Evolutionary conservation across 139 green algal species (phyloP), one percentile per base, ranked within the genome.

Genomic region (Micractinium sp.): DNA sequence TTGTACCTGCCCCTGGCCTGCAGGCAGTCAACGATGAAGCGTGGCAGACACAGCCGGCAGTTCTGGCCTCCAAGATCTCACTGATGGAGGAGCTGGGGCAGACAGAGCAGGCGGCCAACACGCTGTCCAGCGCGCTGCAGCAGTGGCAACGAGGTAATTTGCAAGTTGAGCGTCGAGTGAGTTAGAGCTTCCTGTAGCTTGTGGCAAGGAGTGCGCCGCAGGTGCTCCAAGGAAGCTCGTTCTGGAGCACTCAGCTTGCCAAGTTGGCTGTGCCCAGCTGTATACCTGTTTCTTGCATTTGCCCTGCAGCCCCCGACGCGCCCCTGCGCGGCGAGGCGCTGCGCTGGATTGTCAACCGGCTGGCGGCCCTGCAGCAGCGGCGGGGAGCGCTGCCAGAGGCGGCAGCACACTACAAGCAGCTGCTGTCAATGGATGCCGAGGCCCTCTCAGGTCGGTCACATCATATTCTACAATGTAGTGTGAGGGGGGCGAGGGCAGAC

Each of bases 41-140:
- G 1, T 77, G 85, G 85, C 85, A 84, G 33, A 75, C 74, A 0
- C 35, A 25, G 61, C 94, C 93, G 22, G 91, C 87, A 15, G 81
- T 98, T 75, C 74, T 97, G 47, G 94, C 94, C 18, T 97, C 95
- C 25, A 85, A 91, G 31, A 81, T 94, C 38, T 89, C 92, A 12
- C 89, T 97, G 71, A 86, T 93, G 75, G 93, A 96, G 88, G 89
- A 92, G 66, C 83, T 23, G 29, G 87, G 81, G 39, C 89, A 94
- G 87, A 35, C 93, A 18, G 91, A 90, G 33, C 92, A 95, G 89
- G 82, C 88, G n/a, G 88, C 85, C 1, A 92, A 92, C 14, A 88
- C 88, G 35, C 90, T 96, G 71, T 33, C 23, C 3, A 53, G 47
- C 0, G 93, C 91, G 31, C 74, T 97, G 81, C n/a, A 86, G 56